Evolutionary conservation across 345 rosid species (phyloP), one percentile per base, ranked within the genome.

Genomic region (Salix dunnii): DNA sequence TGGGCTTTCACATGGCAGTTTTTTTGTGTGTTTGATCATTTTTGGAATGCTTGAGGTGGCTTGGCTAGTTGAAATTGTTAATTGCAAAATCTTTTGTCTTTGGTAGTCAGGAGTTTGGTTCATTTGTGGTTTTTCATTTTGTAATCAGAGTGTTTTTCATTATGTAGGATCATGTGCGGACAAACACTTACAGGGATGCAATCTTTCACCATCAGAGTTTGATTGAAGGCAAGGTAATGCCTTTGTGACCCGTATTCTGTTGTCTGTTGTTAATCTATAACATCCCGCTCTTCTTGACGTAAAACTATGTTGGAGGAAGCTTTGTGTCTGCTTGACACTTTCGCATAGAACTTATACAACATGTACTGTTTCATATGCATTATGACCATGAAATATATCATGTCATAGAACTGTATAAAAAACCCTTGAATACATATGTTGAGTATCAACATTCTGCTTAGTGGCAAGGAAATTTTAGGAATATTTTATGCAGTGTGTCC

Each of bases 151-250:
- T 51, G 53, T 28, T 36, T 62, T 76, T 69, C 77, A 78, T 20
- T 70, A 67, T 84, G 58, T 82, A 96, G 97, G 98, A 93, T 81
- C 90, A 89, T 42, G 89, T 84, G 21, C 89, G 99, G 63, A 96
- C 97, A 0, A 93, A 93, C 18, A 87, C 98, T 64, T 95, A 95
- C 70, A 87, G 89, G 82, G 81, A 85, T 16, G 99, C 99, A 36
- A 92, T 96, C 82, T 90, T 88, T 94, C 90, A 88, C 81, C 91
- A 90, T 84, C 96, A 90, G 81, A 85, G 86, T 87, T 88, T 76
- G 67, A 93, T 96, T 68, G 89, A 91, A 80, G 98, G 91, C 86
- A 96, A 93, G 88, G 99, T 96, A 93, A 83, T 85, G 77, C 68
- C 55, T 38, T 75, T 62, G 78, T 79, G 74, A 58, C 67, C 33